Conservation (phyloP, 2,329 filamentous ascomycete species). For the Aureobasidium melanogenum region DNA sequence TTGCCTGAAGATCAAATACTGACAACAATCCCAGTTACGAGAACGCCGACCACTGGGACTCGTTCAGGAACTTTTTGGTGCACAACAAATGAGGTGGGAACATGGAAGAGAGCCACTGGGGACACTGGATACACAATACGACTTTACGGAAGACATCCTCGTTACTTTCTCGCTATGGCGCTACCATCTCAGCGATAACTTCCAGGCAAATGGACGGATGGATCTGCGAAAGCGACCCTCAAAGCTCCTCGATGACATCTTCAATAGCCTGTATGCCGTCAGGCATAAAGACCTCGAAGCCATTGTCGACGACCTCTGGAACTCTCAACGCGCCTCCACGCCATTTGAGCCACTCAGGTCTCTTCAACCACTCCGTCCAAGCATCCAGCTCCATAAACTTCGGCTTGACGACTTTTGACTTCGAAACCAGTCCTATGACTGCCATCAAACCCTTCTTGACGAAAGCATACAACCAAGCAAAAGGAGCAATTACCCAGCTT, state of each 20-base stretch:
- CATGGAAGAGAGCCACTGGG: neutral
- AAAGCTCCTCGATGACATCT: neutral
- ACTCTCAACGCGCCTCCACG: neutral
- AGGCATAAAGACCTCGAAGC: neutral
- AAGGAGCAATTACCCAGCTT: neutral
- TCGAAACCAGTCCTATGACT: neutral
- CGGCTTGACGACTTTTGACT: neutral
- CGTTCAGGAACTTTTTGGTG: conserved; percentile 72
- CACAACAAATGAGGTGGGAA: conserved; percentile 54
- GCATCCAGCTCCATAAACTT: neutral
- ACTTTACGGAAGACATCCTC: neutral
- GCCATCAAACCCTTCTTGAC: neutral
- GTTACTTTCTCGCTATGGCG: neutral
- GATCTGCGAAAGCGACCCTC: neutral
- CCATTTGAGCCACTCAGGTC: neutral
- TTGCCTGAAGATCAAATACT: conserved; percentile 19
- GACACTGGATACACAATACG: neutral
- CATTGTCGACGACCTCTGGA: neutral
- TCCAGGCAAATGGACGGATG: neutral
- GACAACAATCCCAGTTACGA: conserved; percentile 45
- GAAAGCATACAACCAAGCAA: neutral
- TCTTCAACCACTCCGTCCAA: neutral
- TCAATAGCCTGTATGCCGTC: neutral
- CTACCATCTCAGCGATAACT: neutral
- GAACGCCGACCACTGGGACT: conserved; percentile 84